Evolutionary conservation across 768 basidiomycete genomes (phyloP).

Genomic region (Dictyophora rubrovolvata): DNA sequence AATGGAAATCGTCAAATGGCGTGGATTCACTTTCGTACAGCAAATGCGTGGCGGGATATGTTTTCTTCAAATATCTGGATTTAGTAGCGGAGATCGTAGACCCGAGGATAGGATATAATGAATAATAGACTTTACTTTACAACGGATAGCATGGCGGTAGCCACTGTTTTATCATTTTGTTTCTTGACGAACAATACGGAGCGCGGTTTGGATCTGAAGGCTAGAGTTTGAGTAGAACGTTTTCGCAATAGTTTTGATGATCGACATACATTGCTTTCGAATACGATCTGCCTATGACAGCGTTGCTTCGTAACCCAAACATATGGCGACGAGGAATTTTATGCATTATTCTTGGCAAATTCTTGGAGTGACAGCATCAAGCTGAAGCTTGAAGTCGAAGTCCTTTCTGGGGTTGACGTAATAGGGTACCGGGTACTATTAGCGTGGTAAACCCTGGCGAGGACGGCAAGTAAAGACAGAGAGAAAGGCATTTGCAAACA

Average conservation of each 20-base stretch:
- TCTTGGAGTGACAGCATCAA: too few relatives aligned
- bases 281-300: not conserved
- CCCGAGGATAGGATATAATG: not conserved
- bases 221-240: not conserved
- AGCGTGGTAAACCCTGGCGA: too few relatives aligned
- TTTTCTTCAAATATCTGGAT: constrained; percentile 4
- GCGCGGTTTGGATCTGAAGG: constrained; percentile 1
- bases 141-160: constrained; percentile 8
- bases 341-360: not conserved
- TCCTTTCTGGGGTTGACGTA: too few relatives aligned
- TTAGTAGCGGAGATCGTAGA: not conserved
- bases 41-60: constrained; percentile 4
- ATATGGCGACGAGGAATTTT: not conserved
- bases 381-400: too few relatives aligned
- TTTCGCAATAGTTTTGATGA: not conserved
- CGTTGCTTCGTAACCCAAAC: not conserved
- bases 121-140: constrained; percentile 1
- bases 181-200: constrained; percentile 13
- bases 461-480: too few relatives aligned
- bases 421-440: too few relatives aligned
- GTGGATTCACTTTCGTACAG: constrained; percentile 1
- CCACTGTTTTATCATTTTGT: constrained; percentile 2
- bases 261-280: not conserved
- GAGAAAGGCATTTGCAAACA: too few relatives aligned
- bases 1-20: not conserved